Evolutionary conservation across 768 basidiomycete species (phyloP), one percentile per base, ranked within the genome.

Genomic region (Kondoa malvinella): DNA sequence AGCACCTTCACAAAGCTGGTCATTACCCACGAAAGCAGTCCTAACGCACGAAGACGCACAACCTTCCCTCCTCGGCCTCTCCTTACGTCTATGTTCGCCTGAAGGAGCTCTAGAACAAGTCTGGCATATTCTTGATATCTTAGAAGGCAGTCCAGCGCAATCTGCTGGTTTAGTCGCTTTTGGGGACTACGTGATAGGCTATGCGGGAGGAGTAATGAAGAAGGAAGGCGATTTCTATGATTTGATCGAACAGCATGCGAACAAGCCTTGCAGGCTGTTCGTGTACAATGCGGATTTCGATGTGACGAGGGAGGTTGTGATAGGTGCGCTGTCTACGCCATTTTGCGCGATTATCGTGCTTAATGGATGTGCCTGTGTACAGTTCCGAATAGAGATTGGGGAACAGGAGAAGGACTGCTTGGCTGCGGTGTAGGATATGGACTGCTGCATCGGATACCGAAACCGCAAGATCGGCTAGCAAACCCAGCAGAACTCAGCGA

Each of bases 201-300:
- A 94, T 88, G 89, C 89, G 17, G 94, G 95, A 14, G 94, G 95
- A 4, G 86, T 88, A 1, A 79, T 99, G 59, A 82, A 86, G 70
- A 86, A 88, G 4, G 94, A 99, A 78, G 87, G 87, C 67, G 95
- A 97, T 74, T 97, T 99, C 73, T 97, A 96, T 76, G 89, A 94
- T 67, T 33, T 71, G 3, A 65, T 70, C 26, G 69, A 70, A 61
- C 63, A 95, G 89, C 91, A 97, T 77, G 82, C 91, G 62, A 92
- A 97, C 73, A 92, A 91, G 77, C 90, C 94, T 8, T 77, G 97
- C 30, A 82, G 91, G 29, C 87, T 96, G 30, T 96, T 92, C 74
- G 92, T 99, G 3, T 99, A 97, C 77, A 95, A 92, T 16, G 86
- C 89, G 71, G 94, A 96, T 77, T 92, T 95, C 76, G 90, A 95